Conservation (phyloP, 2,329 filamentous ascomycete species). For the Cercospora brassicicola region DNA sequence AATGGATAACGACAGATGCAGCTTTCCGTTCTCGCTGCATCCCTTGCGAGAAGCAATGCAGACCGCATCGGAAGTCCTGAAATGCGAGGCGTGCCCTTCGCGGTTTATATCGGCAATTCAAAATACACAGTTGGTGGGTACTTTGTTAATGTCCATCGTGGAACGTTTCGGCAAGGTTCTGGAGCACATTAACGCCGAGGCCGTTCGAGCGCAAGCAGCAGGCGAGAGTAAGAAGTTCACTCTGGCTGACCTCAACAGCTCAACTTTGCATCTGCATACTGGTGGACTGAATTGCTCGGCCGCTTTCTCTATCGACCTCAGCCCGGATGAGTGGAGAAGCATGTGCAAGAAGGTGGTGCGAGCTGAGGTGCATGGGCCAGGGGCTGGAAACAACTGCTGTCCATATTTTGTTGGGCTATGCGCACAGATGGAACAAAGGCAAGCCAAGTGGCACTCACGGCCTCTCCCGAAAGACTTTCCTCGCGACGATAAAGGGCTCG, state of each 20-base stretch:
- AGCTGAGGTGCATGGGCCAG: constrained; percentile 45
- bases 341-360: constrained; percentile 50
- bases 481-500: constrained; percentile 17
- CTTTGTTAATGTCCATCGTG: constrained; percentile 45
- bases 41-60: constrained; percentile 46
- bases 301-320: constrained; percentile 48
- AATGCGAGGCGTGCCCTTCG: constrained; percentile 46
- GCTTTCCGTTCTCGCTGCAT: constrained; percentile 47
- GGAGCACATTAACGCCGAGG: constrained; percentile 43
- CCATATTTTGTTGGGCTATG: constrained; percentile 41
- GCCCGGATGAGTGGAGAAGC: constrained; percentile 45
- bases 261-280: constrained; percentile 46
- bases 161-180: constrained; percentile 47
- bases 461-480: constrained; percentile 30
- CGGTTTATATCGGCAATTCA: constrained; percentile 47
- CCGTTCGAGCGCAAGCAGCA: constrained; percentile 34
- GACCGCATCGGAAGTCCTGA: constrained; percentile 43
- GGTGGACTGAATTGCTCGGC: constrained; percentile 46
- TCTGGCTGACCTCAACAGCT: constrained; percentile 46
- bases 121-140: constrained; percentile 46
- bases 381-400: constrained; percentile 31
- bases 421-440: constrained; percentile 44
- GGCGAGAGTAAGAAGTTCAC: constrained; percentile 45
- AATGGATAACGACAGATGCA: constrained; percentile 36
- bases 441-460: constrained; percentile 44